Conservation (phyloP, 2,329 filamentous ascomycete species). For the Hymenoscyphus albidus region DNA sequence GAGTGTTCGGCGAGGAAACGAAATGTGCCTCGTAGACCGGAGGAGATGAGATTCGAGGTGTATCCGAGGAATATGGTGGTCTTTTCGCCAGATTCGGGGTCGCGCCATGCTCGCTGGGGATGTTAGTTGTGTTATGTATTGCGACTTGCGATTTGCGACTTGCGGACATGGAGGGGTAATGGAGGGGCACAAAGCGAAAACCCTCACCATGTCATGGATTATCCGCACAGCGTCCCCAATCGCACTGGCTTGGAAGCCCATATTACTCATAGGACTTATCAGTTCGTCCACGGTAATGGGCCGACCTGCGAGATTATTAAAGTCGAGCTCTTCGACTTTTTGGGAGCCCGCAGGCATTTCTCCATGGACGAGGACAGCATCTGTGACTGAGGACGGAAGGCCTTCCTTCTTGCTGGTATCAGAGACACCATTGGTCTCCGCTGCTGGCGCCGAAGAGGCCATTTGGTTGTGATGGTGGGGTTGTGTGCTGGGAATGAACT, state of each 20-base stretch:
- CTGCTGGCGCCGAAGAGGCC: not conserved
- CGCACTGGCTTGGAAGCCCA: conserved; percentile 80
- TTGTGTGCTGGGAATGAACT: not conserved
- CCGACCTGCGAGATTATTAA: conserved; percentile 71
- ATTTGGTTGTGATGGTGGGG: not conserved
- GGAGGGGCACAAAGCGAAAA: conserved; percentile 20
- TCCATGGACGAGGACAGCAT: conserved; percentile 78
- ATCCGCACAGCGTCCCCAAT: conserved; percentile 85
- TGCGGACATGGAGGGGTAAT: conserved; percentile 5
- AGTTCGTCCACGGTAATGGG: conserved; percentile 84
- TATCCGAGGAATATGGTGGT: conserved; percentile 97
- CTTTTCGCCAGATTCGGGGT: conserved; percentile 66
- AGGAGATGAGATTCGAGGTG: conserved; percentile 96
- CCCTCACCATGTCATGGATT: conserved; percentile 85
- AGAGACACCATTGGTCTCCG: not conserved
- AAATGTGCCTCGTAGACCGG: conserved; percentile 84
- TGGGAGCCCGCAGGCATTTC: conserved; percentile 75
- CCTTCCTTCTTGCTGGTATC: conserved; percentile 32
- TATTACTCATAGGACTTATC: conserved; percentile 73
- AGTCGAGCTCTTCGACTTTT: conserved; percentile 87
- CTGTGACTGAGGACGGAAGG: conserved; percentile 61
- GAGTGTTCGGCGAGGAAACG: conserved; percentile 91
- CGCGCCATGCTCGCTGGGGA: conserved; percentile 67
- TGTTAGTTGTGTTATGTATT: not conserved
- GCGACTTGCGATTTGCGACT: not conserved